These are phyloP conservation scores for Ophiostoma populinum DNA, from an alignment of 2,329 filamentous ascomycete genomes.

Conservation along the genomic window DNA sequence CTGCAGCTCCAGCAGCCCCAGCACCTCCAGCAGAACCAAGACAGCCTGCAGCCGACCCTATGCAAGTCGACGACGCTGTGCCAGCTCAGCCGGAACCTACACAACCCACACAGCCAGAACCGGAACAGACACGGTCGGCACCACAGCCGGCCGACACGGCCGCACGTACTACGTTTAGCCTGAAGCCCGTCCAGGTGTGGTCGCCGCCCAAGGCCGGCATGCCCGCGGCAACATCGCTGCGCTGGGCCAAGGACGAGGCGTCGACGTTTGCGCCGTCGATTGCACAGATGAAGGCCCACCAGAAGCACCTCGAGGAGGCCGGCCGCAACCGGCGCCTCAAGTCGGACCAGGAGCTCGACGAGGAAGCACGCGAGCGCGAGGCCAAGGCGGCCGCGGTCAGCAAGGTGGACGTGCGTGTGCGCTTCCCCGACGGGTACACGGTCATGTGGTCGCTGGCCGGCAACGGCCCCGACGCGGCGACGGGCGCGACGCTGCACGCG, in stretches of 20 bases:
- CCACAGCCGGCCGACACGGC: neutral
- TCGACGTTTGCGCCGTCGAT: conserved; percentile 62
- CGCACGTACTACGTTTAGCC: conserved; percentile 8
- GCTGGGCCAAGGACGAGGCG: conserved; percentile 30
- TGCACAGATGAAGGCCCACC: conserved; percentile 59
- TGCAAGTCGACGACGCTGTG: neutral
- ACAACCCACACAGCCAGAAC: conserved; percentile 1
- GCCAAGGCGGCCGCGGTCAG: conserved; percentile 49
- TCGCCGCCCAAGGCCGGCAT: conserved; percentile 47
- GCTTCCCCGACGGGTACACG: conserved; percentile 74
- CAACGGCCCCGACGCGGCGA: conserved; percentile 38
- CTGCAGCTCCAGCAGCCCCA: neutral
- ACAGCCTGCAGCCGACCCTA: neutral
- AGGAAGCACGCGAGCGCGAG: conserved; percentile 46
- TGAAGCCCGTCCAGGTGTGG: conserved; percentile 51
- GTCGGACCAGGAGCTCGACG: conserved; percentile 67
- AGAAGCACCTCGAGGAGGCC: conserved; percentile 43
- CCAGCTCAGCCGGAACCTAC: neutral
- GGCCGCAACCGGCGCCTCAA: conserved; percentile 60
- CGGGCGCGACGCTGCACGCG: conserved; percentile 52
- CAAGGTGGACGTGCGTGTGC: conserved; percentile 58
- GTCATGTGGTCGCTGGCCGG: conserved; percentile 50
- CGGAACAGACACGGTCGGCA: conserved; percentile 5
- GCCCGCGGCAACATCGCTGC: conserved; percentile 47
- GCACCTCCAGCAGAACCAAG: neutral